Evolutionary conservation across 352 stramenopile genomes (phyloP).

Genomic region (Globisporangium radiosum): DNA sequence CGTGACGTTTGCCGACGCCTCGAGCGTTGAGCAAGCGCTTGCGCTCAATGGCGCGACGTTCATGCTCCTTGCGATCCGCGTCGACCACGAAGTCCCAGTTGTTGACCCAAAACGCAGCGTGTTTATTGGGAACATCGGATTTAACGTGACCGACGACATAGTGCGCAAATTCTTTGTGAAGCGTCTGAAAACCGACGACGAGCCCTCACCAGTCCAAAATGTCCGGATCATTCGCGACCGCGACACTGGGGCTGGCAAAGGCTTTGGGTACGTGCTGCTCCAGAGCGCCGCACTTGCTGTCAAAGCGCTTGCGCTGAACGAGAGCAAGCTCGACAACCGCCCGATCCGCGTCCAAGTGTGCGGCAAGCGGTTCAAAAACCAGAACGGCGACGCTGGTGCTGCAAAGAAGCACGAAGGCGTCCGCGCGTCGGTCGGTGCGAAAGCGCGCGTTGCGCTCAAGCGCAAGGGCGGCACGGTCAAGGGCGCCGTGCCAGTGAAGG

Average conservation of each 20-base stretch:
- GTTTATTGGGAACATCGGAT: conserved; percentile 89
- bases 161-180: conserved; percentile 68
- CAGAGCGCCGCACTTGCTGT: conserved; percentile 52
- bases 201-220: conserved; percentile 65
- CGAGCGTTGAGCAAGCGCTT: conserved; percentile 56
- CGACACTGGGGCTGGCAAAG: conserved; percentile 86
- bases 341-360: conserved; percentile 74
- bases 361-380: conserved; percentile 83
- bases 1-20: conserved; percentile 71
- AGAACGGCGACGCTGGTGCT: conserved; percentile 40
- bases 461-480: conserved; percentile 14
- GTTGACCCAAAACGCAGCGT: conserved; percentile 81
- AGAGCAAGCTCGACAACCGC: conserved; percentile 62
- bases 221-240: conserved; percentile 88
- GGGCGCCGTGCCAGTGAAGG: background rate
- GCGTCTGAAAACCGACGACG: conserved; percentile 60
- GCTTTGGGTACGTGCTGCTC: conserved; percentile 89
- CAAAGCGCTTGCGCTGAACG: conserved; percentile 62
- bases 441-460: conserved; percentile 60
- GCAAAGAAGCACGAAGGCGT: conserved; percentile 50
- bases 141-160: conserved; percentile 77
- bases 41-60: conserved; percentile 67
- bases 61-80: conserved; percentile 53
- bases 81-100: conserved; percentile 51
- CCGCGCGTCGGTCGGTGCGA: conserved; percentile 42